Conservation (phyloP, 2,329 filamentous ascomycete species). For the Ophiostoma sp. region DNA sequence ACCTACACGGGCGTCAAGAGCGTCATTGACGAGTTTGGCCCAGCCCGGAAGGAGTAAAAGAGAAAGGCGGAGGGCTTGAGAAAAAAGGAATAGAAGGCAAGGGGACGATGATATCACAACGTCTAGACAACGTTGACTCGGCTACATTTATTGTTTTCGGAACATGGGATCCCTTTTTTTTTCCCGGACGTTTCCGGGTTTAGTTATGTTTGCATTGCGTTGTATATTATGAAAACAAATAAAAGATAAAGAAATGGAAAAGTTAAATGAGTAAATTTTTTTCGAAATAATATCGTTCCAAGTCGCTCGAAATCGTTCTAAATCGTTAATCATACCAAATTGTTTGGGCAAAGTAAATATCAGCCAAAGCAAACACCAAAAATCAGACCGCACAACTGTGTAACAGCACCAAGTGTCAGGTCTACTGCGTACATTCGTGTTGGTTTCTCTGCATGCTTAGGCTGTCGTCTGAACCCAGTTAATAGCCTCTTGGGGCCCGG, state of each 20-base stretch:
- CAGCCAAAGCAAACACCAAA: too few species aligned
- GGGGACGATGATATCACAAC: background rate
- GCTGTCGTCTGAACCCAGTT: background rate
- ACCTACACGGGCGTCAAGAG: constrained; percentile 51
- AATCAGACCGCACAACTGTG: too few species aligned
- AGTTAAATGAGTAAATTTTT: background rate
- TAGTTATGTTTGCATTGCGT: background rate
- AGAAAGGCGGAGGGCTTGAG: too few species aligned
- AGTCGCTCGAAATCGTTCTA: too few species aligned
- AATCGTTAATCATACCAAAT: too few species aligned
- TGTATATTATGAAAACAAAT: background rate
- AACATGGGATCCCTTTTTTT: background rate
- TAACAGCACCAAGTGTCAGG: background rate
- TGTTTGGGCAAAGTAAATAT: too few species aligned
- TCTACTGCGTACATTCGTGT: too few species aligned
- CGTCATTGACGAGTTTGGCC: constrained; percentile 53
- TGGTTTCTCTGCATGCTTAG: too few species aligned
- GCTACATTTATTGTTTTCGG: background rate
- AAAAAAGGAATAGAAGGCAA: background rate
- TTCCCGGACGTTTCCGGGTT: background rate
- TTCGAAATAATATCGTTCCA: background rate
- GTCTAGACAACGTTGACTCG: background rate
- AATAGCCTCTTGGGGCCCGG: background rate
- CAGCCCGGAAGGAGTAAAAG: constrained; percentile 8
- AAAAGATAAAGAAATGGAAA: background rate